Evolutionary conservation across 305 asterid genomes (phyloP).

Genomic region (Solanum aculeatissimum): DNA sequence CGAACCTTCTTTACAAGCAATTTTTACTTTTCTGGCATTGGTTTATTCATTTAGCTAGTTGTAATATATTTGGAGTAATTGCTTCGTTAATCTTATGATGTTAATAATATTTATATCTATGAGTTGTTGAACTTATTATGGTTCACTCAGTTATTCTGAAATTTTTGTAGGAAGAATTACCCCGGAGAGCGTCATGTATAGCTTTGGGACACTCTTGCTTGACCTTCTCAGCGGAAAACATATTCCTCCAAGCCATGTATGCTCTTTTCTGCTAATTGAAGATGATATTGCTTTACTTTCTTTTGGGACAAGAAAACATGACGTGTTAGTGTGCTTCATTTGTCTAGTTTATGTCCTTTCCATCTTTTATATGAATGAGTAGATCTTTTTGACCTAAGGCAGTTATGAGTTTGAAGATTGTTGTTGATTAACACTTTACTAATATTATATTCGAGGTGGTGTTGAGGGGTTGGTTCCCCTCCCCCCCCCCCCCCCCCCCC

Average conservation of each 20-base stretch:
- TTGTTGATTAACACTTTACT: too few species aligned
- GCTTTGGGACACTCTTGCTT: conserved; percentile 94
- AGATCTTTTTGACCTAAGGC: not conserved
- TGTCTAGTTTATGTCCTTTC: not conserved
- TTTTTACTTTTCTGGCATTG: not conserved
- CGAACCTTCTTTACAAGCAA: not conserved
- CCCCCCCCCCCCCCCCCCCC: too few species aligned
- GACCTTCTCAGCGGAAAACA: conserved; percentile 98
- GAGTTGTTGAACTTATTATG: not conserved
- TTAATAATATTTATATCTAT: not conserved
- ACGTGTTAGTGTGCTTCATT: not conserved
- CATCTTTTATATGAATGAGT: not conserved
- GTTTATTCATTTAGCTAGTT: not conserved
- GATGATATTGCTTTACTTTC: not conserved
- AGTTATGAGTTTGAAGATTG: too few species aligned
- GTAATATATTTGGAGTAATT: not conserved
- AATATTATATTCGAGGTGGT: too few species aligned
- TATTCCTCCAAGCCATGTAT: conserved; percentile 95
- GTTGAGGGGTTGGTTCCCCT: too few species aligned
- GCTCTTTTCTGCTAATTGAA: conserved; percentile 13
- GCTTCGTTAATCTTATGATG: not conserved
- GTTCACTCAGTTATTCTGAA: not conserved
- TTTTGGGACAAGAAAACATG: not conserved
- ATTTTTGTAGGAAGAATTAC: conserved; percentile 69
- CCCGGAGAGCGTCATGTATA: conserved; percentile 85